Conservation (phyloP, 2,329 filamentous ascomycete species). For the Colletotrichum sp. region DNA sequence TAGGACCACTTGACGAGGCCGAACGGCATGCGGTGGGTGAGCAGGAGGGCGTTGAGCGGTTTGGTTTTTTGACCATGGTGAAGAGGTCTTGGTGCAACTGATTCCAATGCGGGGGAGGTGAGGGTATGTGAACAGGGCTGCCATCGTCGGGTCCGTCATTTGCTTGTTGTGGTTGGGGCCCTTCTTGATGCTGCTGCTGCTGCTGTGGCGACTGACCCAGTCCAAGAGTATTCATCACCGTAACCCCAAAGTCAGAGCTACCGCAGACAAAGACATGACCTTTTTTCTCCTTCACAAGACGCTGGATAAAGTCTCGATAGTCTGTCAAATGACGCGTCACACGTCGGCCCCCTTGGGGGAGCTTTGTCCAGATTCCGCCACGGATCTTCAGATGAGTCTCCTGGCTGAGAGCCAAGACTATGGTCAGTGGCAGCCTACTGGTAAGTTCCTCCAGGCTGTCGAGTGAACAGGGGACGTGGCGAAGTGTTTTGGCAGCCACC, state of each 20-base stretch:
- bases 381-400: conserved; percentile 7
- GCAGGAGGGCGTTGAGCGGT: background rate
- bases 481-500: conserved; percentile 1
- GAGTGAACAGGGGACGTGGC: conserved; percentile 6
- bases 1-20: background rate
- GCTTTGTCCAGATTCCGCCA: background rate
- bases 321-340: background rate
- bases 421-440: background rate
- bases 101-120: background rate
- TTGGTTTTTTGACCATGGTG: background rate
- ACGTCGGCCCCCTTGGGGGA: background rate
- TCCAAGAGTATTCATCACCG: conserved; percentile 1
- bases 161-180: background rate
- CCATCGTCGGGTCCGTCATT: background rate
- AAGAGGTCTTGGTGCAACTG: conserved; percentile 15
- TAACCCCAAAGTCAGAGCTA: conserved; percentile 5
- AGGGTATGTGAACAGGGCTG: background rate
- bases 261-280: conserved; percentile 14
- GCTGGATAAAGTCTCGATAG: background rate
- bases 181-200: background rate
- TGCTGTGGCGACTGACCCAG: background rate
- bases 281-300: background rate
- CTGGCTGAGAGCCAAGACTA: conserved; percentile 4
- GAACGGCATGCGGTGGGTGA: background rate
- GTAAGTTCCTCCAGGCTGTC: background rate